Base-by-base conservation (phyloP, 2,329 filamentous ascomycete species). In the Aureobasidium sp. region DNA sequence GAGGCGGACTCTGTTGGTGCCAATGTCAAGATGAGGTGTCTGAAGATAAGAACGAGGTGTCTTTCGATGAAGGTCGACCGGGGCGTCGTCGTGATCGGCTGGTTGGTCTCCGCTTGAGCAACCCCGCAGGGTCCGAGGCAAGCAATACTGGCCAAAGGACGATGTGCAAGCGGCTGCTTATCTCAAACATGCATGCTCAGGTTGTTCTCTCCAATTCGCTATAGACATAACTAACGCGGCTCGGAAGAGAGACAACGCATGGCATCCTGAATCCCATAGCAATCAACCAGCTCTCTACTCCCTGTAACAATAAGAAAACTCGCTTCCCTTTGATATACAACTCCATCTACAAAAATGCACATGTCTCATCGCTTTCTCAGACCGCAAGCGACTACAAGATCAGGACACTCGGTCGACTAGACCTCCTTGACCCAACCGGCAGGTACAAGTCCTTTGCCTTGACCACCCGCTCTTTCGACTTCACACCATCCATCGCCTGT, bases 401-500 rank as follows among this genome's bases (percentile, higher is more conserved):
- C 13, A 2, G 29, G 9, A 29, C 7, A 13, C 7, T 27, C 29
- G 15, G 43, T 51, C 36, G 17, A 37, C 63, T 64, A 73, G 8
- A 90, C 84, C 70, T 87, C 84, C 75, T 92, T 88, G 64, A 97
- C 84, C 78, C 97, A 99, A 74, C 91, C 96, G 41, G 92, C 92
- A 50, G 94, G 94, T 60, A 99, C 94, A 73, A 92, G 96, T 71
- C 87, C 92, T 53, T 87, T 90, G 44, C 86, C 79, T 1, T 92
- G 92, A 20, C 90, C 92, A n/a, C 66, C 69, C 39, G 63, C 59
- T 75, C 90, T 92, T 78, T 97, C 94, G 20, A 99, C 94, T 77
- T 97, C 94, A 32, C 87, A 90, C 94, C 94, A 99, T 0, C 94
- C 94, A 77, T 97, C 94, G 1, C 94, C 94, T 0, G 87, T 83